Percentiles rank a stretch among this genome's conserved stretches.
Conservation (phyloP, 2,329 filamentous ascomycete species). For the Epichloe uncinata region DNA sequence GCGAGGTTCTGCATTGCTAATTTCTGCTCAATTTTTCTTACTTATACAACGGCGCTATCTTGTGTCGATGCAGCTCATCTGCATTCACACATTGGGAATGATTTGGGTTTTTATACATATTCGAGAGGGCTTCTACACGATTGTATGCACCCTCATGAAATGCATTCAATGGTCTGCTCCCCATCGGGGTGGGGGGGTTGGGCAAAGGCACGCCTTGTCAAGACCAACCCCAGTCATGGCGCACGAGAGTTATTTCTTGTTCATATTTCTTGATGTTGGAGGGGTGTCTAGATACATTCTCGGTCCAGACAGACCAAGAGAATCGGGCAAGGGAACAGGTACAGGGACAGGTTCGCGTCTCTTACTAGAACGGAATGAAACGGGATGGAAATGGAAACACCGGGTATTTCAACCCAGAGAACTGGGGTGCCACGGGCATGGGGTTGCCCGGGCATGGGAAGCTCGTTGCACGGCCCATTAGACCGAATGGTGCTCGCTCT, state of each 20-base stretch:
- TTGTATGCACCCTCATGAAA: slow-evolving; percentile 3
- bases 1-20: neutral
- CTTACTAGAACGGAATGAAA: neutral
- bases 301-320: neutral
- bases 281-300: neutral
- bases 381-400: neutral
- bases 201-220: no score
- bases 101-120: neutral
- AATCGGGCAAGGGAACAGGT: neutral
- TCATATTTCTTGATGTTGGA: neutral
- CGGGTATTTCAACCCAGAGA: neutral
- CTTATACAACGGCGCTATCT: neutral
- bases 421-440: neutral
- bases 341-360: neutral
- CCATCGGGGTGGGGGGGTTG: neutral
- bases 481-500: neutral
- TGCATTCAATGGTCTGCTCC: neutral
- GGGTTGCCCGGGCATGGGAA: neutral
- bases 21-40: neutral
- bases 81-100: neutral
- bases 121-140: slow-evolving; percentile 3
- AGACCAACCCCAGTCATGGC: neutral
- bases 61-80: neutral
- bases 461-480: neutral
- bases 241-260: neutral